These are phyloP conservation scores for Globisporangium polare DNA, from an alignment of 352 stramenopile genomes.

Conservation along the genomic window DNA sequence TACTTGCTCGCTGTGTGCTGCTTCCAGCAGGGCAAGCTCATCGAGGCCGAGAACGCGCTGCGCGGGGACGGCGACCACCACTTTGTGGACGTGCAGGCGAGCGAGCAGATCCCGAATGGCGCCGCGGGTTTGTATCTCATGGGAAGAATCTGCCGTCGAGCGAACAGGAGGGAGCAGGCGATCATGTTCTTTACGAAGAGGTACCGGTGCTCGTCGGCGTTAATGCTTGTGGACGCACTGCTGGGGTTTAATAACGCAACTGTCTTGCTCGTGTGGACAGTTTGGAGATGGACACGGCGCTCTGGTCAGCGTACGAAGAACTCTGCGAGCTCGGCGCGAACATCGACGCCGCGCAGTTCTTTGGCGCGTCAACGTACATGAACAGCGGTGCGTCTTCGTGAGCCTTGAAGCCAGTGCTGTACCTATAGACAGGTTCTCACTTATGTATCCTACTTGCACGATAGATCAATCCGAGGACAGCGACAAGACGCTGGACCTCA, in stretches of 20 bases:
- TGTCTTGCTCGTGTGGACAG: conserved; percentile 23
- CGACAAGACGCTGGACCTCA: conserved; percentile 15
- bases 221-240: conserved; percentile 12
- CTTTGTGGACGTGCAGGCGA: conserved; percentile 19
- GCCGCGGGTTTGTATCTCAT: conserved; percentile 91
- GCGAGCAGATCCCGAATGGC: conserved; percentile 71
- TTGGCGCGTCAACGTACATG: conserved; percentile 48
- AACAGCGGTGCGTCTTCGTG: conserved; percentile 14
- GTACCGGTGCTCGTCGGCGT: conserved; percentile 32
- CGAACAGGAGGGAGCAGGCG: conserved; percentile 87
- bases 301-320: conserved; percentile 92
- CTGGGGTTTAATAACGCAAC: not conserved
- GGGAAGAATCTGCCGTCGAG: conserved; percentile 86
- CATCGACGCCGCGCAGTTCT: conserved; percentile 60
- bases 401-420: no score
- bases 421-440: not conserved
- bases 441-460: not conserved
- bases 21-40: conserved; percentile 61
- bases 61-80: conserved; percentile 38
- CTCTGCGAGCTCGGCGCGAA: conserved; percentile 91
- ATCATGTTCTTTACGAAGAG: conserved; percentile 89
- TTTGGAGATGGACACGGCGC: conserved; percentile 86
- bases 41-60: conserved; percentile 91
- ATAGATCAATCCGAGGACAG: conserved; percentile 14
- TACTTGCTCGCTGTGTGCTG: conserved; percentile 70